phyloP scores from a whole-genome alignment of 768 basidiomycete genomes.

The Sutorius australiensis region DNA sequence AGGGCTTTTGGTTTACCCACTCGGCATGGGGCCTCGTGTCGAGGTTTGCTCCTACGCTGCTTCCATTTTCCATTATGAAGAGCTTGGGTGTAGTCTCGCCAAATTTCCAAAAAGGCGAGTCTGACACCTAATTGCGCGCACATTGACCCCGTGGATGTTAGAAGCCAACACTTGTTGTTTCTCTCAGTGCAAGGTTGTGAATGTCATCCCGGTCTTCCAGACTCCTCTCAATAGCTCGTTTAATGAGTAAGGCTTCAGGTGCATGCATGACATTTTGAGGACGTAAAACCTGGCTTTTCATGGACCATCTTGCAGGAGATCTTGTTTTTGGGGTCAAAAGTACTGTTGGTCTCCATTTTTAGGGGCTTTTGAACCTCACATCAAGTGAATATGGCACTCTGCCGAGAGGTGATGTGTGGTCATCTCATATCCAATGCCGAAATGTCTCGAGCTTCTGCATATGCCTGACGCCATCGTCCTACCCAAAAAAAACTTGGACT shows the following conservation, averaged over 20 bases:
- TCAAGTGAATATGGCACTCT: neutral
- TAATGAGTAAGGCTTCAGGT: neutral
- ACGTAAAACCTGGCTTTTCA: neutral
- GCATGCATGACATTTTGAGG: neutral
- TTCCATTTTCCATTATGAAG: slow-evolving; percentile 3
- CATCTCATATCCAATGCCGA: neutral
- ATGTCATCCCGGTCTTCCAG: neutral
- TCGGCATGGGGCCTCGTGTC: neutral
- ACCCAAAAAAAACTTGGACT: neutral
- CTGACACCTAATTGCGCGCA: neutral
- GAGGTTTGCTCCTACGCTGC: neutral
- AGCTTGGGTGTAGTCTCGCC: neutral
- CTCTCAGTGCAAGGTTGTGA: too few relatives aligned
- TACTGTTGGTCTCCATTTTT: neutral
- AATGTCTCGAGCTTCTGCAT: neutral
- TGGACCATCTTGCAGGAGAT: neutral
- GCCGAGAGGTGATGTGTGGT: neutral
- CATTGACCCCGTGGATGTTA: neutral
- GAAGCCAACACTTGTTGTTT: too few relatives aligned
- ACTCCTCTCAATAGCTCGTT: neutral
- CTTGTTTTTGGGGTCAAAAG: neutral
- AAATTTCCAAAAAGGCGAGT: slow-evolving; percentile 4
- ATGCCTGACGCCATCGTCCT: neutral
- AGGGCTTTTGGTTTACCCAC: neutral
- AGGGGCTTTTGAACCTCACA: neutral